phyloP scores from a whole-genome alignment of 2,329 filamentous ascomycete genomes.

The Sporothrix euskadiensis region DNA sequence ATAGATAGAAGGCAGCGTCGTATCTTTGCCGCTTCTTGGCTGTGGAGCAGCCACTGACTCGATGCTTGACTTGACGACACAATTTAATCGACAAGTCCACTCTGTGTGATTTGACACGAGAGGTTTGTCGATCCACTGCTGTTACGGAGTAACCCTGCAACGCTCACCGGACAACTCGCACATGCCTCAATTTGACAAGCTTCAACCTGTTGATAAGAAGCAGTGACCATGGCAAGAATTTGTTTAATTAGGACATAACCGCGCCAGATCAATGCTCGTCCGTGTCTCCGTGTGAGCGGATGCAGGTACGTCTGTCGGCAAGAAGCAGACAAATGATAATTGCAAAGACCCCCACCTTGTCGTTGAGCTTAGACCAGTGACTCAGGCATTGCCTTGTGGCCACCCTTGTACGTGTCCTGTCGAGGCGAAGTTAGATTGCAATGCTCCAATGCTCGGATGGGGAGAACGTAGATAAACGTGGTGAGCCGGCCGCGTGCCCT shows the following conservation, averaged over 20 bases:
- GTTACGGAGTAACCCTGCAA: neutral
- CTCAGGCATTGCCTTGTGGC: neutral
- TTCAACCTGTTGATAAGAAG: neutral
- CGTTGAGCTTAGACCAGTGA: neutral
- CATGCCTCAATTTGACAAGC: neutral
- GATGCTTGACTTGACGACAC: neutral
- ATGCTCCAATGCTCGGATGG: neutral
- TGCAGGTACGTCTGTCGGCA: neutral
- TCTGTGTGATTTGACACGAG: neutral
- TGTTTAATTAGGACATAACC: neutral
- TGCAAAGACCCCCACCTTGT: neutral
- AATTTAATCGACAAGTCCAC: neutral
- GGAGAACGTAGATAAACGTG: neutral
- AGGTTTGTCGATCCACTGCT: neutral
- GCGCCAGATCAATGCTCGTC: neutral
- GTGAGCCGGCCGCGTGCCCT: neutral
- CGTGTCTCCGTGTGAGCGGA: neutral
- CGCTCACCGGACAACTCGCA: neutral
- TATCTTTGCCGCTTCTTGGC: slow-evolving; percentile 5
- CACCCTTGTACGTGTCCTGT: neutral
- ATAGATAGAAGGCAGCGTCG: too few relatives aligned
- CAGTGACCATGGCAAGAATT: neutral
- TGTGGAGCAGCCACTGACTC: neutral
- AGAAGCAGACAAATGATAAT: neutral
- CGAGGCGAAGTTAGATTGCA: neutral